Percentiles rank a stretch among this genome's conserved stretches.
These are phyloP conservation scores for Dictyostelium firmibasis DNA, from an alignment of 78 protist genomes.

Conservation along the genomic window DNA sequence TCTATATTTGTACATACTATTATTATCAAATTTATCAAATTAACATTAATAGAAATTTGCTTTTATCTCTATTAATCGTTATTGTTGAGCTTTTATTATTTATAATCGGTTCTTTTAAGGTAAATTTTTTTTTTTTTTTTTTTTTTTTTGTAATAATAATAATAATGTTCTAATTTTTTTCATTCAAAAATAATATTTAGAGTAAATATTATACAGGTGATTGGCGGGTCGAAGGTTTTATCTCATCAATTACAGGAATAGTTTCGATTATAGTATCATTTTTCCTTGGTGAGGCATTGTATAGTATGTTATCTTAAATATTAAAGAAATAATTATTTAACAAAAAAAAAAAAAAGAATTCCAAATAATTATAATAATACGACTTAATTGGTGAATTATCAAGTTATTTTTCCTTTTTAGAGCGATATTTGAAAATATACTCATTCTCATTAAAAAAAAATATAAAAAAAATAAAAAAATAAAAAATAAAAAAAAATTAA, in stretches of 20 bases:
- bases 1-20: background rate
- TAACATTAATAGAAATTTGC: background rate
- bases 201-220: constrained; percentile 44
- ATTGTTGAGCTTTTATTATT: background rate
- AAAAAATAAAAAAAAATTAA: too few species aligned
- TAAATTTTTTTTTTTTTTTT: too few species aligned
- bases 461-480: too few species aligned
- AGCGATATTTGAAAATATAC: too few species aligned
- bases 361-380: background rate
- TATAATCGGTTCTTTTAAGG: constrained; percentile 42
- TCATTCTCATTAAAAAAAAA: background rate
- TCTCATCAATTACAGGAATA: constrained; percentile 31
- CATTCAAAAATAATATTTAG: background rate
- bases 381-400: background rate
- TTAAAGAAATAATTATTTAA: too few species aligned
- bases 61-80: background rate
- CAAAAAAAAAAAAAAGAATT: too few species aligned
- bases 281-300: background rate
- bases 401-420: background rate
- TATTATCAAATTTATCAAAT: background rate
- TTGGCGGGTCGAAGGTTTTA: constrained; percentile 56
- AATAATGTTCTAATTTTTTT: background rate
- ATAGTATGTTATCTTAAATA: background rate
- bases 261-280: background rate
- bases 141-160: background rate